Evolutionary conservation across 2,329 filamentous ascomycete species (phyloP).

Genomic region (Didymella pinodella): DNA sequence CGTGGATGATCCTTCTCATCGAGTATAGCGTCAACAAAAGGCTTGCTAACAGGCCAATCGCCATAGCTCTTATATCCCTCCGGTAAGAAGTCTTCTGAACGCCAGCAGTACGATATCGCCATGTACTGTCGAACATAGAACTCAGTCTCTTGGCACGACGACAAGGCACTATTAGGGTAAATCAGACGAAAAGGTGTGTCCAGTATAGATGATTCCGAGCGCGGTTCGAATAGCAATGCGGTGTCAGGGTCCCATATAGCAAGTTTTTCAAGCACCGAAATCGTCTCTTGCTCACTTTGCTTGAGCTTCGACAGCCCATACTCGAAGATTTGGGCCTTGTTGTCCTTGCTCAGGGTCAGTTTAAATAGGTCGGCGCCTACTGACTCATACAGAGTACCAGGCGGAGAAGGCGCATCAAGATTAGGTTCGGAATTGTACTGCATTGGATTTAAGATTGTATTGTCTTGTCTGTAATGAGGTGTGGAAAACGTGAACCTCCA

Average conservation of each 20-base stretch:
- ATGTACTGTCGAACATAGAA: constrained; percentile 27
- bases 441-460: no score
- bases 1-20: constrained; percentile 23
- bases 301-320: constrained; percentile 17
- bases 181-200: constrained; percentile 28
- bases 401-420: no score
- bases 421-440: no score
- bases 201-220: constrained; percentile 20
- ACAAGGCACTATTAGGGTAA: constrained; percentile 14
- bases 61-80: constrained; percentile 18
- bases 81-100: constrained; percentile 18
- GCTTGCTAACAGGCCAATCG: constrained; percentile 28
- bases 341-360: constrained; percentile 16
- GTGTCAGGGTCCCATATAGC: constrained; percentile 16
- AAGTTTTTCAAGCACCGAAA: constrained; percentile 15
- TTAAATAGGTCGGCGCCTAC: constrained; percentile 20
- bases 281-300: constrained; percentile 11
- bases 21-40: constrained; percentile 29
- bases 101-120: constrained; percentile 32
- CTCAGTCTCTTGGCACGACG: constrained; percentile 20
- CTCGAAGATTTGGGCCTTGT: constrained; percentile 25
- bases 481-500: no score
- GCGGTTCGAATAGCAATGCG: constrained; percentile 12
- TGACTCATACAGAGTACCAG: constrained; percentile 8
- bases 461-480: no score